A percentile compares a stretch with the other conserved stretches of the same genome.
Evolutionary conservation across 129 eudicot species (phyloP).

Genomic region (Glebionis coronaria): DNA sequence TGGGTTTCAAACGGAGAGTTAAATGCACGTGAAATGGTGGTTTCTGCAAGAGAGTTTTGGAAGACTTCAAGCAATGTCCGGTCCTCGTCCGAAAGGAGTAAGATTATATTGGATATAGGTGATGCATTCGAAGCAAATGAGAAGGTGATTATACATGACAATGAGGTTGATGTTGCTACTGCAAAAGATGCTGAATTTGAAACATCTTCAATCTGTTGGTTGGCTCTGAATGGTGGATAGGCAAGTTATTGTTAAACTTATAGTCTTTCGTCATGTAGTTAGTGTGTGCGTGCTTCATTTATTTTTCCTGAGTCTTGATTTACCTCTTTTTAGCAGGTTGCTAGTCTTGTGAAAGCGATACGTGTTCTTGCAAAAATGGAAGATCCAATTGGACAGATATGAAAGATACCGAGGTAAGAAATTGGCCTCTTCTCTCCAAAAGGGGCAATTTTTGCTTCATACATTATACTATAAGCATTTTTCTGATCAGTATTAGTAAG

Average conservation of each 20-base stretch:
- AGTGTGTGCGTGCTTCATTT: no score
- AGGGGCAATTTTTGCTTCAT: neutral
- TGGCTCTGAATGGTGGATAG: conserved; percentile 82
- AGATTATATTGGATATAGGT: conserved; percentile 69
- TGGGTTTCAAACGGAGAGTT: conserved; percentile 56
- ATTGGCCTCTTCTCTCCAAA: neutral
- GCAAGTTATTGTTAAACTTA: conserved; percentile 33
- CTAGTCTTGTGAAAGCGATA: conserved; percentile 79
- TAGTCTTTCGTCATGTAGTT: neutral
- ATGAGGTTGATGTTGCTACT: conserved; percentile 69
- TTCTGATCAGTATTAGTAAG: no score
- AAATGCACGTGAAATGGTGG: conserved; percentile 78
- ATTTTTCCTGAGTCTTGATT: neutral
- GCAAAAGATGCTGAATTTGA: conserved; percentile 80
- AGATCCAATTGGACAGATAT: conserved; percentile 82
- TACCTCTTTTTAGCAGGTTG: conserved; percentile 33
- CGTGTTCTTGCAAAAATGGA: conserved; percentile 95
- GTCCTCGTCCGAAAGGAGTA: conserved; percentile 71
- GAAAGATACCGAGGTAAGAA: conserved; percentile 76
- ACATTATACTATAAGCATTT: no score
- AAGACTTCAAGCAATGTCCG: conserved; percentile 78
- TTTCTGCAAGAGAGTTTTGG: conserved; percentile 90
- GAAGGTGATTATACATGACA: conserved; percentile 59
- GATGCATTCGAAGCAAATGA: conserved; percentile 83
- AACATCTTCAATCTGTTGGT: conserved; percentile 60